These are phyloP conservation scores for Ophiocordyceps robertsii DNA, from an alignment of 2,329 filamentous ascomycete genomes.

Conservation along the genomic window DNA sequence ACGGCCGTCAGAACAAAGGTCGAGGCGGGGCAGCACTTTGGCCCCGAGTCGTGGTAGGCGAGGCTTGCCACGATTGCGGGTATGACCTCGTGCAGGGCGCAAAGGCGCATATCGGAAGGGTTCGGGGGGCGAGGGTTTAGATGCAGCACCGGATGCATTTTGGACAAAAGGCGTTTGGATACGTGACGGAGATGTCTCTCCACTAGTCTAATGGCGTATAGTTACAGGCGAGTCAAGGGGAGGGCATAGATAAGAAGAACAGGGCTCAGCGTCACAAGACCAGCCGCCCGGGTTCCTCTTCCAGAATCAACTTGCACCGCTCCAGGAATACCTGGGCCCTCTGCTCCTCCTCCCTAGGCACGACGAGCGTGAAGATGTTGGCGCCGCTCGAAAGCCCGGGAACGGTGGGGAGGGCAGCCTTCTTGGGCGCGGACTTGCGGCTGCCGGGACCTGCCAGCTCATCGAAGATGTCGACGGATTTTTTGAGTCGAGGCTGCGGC, in stretches of 20 bases:
- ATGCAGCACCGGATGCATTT: background rate
- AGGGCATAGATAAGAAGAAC: constrained; percentile 8
- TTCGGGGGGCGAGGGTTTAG: no score
- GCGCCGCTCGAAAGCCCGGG: constrained; percentile 39
- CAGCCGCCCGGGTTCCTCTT: constrained; percentile 65
- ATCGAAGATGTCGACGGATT: constrained; percentile 63
- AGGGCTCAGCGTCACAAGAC: constrained; percentile 34
- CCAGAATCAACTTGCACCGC: constrained; percentile 71
- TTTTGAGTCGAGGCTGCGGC: constrained; percentile 15
- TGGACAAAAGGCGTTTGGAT: background rate
- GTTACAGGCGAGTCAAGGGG: background rate
- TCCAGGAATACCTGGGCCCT: constrained; percentile 73
- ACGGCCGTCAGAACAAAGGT: constrained; percentile 44
- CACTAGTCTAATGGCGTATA: constrained; percentile 8
- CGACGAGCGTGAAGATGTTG: constrained; percentile 73
- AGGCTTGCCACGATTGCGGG: no score
- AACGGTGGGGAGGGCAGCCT: constrained; percentile 16
- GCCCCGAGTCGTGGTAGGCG: constrained; percentile 38
- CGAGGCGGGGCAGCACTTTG: constrained; percentile 43
- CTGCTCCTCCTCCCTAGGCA: constrained; percentile 68
- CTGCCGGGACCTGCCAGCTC: constrained; percentile 41
- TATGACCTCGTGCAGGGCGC: no score
- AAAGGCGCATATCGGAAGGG: no score
- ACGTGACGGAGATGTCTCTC: background rate
- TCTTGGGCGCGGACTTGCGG: constrained; percentile 12